Base-by-base conservation (phyloP, 305 asterid species). In the Fraxinus ornus region DNA sequence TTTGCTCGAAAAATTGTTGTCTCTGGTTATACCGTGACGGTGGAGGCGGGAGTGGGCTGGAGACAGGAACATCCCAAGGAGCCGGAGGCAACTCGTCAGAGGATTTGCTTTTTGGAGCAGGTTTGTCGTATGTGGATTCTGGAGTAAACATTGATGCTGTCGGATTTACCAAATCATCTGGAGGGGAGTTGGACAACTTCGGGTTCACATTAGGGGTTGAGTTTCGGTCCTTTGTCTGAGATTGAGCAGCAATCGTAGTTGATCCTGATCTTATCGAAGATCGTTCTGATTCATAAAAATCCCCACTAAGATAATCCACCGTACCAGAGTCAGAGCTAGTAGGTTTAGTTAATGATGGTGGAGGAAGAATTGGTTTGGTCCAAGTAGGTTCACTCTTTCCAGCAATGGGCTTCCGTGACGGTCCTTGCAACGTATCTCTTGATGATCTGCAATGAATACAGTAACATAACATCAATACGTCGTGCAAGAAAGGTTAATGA, bases 231-330 rank as follows among this genome's bases (percentile, higher is more conserved):
- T 82, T 88, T 83, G 91, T 84, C 39, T 82, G 88, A 77, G 92
- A 68, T 37, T 91, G 87, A 76, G 83, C 76, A 19, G 91, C 86
- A 78, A 81, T 78, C 5, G 86, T 85, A 64, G 90, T 78, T 35
- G 94, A 75, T 76, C 86, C 88, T 10, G 91, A 81, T 85, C 86
- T 72, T 86, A 84, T 85, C 32, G 88, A 81, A 80, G 95, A 81
- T 81, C 88, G 84, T 83, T 91, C 85, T 17, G 92, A 83, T 83
- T 91, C 93, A 39, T 93, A 93, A 70, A 74, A 19, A 73, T 94
- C 99, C 2, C 99, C 99, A 84, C 99, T 96, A 79, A 96, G 95
- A 87, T 91, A 94, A 88, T 96, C 99, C 41, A 91, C 88, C 86
- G 37, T 78, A 83, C 83, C 85, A 26, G 92, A 83, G 39, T 91